These are phyloP conservation scores for Debaryomyces nepalensis DNA, from an alignment of 1,139 yeast species.

Conservation along the genomic window DNA sequence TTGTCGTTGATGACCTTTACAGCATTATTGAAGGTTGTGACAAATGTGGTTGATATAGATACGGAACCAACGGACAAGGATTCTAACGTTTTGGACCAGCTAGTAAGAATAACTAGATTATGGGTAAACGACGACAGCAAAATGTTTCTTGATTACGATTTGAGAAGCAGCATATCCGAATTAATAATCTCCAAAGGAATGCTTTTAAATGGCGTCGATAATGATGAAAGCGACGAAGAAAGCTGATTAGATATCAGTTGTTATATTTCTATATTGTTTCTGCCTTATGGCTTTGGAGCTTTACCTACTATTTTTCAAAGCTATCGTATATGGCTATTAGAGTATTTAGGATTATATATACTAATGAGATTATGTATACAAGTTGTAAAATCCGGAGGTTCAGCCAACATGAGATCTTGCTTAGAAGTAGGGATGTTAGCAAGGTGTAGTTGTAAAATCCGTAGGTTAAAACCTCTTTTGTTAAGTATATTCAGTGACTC, in stretches of 20 bases:
- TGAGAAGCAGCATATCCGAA: slow-evolving; percentile 37
- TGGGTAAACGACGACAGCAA: slow-evolving; percentile 39
- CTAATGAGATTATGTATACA: too few species aligned
- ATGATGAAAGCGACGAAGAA: background rate
- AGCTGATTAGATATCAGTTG: background rate
- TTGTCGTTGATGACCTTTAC: slow-evolving; percentile 41
- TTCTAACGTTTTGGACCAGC: slow-evolving; percentile 31
- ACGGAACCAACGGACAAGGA: slow-evolving; percentile 21
- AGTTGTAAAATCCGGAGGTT: too few species aligned
- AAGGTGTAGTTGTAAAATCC: too few species aligned
- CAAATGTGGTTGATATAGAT: slow-evolving; percentile 27
- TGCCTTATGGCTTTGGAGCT: background rate
- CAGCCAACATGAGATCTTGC: too few species aligned
- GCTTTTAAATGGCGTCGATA: slow-evolving; percentile 8
- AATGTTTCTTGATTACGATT: slow-evolving; percentile 26
- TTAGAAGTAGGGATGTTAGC: too few species aligned
- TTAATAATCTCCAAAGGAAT: slow-evolving; percentile 21
- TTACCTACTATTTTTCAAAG: too few species aligned
- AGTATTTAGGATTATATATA: background rate
- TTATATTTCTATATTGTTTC: background rate
- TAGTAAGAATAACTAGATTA: slow-evolving; percentile 32
- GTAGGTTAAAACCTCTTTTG: too few species aligned
- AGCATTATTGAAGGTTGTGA: slow-evolving; percentile 33
- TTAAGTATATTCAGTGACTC: too few species aligned
- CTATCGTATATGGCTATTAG: background rate